These are phyloP conservation scores for Jamesozyma gamospora DNA, from an alignment of 805 yeast genomes.

Conservation along the genomic window DNA sequence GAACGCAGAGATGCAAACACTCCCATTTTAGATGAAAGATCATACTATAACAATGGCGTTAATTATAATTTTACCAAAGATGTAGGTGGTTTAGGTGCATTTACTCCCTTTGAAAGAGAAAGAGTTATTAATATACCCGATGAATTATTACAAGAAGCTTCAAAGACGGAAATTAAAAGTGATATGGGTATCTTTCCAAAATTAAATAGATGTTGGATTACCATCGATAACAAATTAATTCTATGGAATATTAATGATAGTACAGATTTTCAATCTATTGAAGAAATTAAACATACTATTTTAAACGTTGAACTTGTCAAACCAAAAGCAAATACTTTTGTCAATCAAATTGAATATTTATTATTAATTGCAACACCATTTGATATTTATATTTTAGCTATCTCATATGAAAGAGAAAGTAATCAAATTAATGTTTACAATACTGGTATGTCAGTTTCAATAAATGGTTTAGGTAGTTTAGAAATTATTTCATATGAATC, in stretches of 20 bases:
- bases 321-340: slow-evolving; percentile 75
- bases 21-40: slow-evolving; percentile 41
- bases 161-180: slow-evolving; percentile 53
- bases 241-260: slow-evolving; percentile 71
- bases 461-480: slow-evolving; percentile 66
- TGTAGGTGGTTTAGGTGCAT: slow-evolving; percentile 36
- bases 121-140: slow-evolving; percentile 70
- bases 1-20: slow-evolving; percentile 50
- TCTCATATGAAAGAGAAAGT: slow-evolving; percentile 40
- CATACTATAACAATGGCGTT: slow-evolving; percentile 45
- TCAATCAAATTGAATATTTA: slow-evolving; percentile 62
- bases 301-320: slow-evolving; percentile 65
- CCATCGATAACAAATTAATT: slow-evolving; percentile 67
- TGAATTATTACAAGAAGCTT: slow-evolving; percentile 61
- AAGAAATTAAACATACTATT: slow-evolving; percentile 70
- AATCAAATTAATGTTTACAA: slow-evolving; percentile 60
- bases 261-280: slow-evolving; percentile 68
- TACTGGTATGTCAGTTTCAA: slow-evolving; percentile 71
- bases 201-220: slow-evolving; percentile 75
- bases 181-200: slow-evolving; percentile 80
- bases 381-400: slow-evolving; percentile 67
- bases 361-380: slow-evolving; percentile 71
- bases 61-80: slow-evolving; percentile 57
- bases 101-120: slow-evolving; percentile 69
- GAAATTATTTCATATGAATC: slow-evolving; percentile 47